Conservation (phyloP, 2,329 filamentous ascomycete species). For the Hymenoscyphus linearis region DNA sequence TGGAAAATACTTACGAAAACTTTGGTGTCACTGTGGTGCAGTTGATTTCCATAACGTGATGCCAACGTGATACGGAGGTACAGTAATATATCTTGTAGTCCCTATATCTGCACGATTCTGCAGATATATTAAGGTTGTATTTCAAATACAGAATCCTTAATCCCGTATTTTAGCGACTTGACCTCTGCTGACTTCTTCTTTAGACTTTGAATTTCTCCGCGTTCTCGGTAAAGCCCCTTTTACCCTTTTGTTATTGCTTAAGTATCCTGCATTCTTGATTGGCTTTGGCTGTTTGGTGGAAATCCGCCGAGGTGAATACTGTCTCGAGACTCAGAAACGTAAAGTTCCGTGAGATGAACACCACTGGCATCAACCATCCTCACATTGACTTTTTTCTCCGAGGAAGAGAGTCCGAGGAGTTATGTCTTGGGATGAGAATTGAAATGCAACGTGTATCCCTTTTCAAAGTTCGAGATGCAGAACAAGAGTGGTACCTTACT, state of each 20-base stretch:
- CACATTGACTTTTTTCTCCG: neutral
- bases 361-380: neutral
- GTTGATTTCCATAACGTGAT: conserved; percentile 6
- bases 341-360: neutral
- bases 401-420: neutral
- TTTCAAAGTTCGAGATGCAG: neutral
- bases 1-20: conserved; percentile 3
- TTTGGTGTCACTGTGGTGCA: conserved; percentile 9
- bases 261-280: no score
- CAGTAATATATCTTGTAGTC: neutral
- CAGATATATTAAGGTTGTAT: neutral
- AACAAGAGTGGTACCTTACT: neutral
- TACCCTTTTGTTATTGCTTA: neutral
- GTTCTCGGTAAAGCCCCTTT: neutral
- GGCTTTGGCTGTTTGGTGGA: neutral
- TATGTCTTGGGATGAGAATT: neutral
- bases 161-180: neutral
- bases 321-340: neutral
- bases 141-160: neutral
- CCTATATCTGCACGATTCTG: neutral
- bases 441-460: neutral
- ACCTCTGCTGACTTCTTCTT: neutral
- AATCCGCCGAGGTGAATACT: neutral
- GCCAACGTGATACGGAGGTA: neutral
- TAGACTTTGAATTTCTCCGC: neutral